Evolutionary conservation across 176 grass and related monocot species (phyloP).

Genomic region (Bromus sterilis): DNA sequence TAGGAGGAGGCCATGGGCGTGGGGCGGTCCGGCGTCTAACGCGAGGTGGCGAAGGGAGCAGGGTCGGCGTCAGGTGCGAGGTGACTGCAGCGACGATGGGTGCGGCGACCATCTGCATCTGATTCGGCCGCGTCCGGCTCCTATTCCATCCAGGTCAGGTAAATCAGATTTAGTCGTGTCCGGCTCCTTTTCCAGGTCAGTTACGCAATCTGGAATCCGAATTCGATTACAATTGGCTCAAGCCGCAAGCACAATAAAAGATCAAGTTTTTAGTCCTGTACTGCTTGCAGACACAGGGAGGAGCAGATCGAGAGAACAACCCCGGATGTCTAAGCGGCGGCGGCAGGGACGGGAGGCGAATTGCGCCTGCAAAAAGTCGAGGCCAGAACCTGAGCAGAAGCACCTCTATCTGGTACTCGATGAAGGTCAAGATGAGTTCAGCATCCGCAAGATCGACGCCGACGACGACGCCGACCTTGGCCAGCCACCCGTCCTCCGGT

Average conservation of each 20-base stretch:
- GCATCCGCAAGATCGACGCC: not conserved
- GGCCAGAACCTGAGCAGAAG: not conserved
- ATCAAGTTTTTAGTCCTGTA: not conserved
- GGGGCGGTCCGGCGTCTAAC: no score
- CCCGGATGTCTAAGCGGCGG: not conserved
- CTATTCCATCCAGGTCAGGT: no score
- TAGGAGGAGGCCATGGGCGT: no score
- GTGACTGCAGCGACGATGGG: no score
- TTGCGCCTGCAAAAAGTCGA: not conserved
- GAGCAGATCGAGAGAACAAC: not conserved
- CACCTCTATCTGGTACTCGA: not conserved
- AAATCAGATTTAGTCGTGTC: not conserved
- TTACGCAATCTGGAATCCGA: not conserved
- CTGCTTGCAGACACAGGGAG: not conserved
- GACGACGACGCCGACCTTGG: not conserved
- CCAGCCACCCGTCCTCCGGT: not conserved
- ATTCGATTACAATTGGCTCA: not conserved
- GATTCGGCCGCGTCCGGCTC: no score
- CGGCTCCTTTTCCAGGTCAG: not conserved
- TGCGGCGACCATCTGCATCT: no score
- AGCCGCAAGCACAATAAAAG: not conserved
- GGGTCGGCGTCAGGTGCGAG: no score
- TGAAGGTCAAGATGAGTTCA: not conserved
- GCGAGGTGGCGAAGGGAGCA: no score
- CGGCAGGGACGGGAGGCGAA: not conserved